Evolutionary conservation across 768 basidiomycete species (phyloP), one percentile per base, ranked within the genome.

Genomic region (Coprinopsis marcescibilis): DNA sequence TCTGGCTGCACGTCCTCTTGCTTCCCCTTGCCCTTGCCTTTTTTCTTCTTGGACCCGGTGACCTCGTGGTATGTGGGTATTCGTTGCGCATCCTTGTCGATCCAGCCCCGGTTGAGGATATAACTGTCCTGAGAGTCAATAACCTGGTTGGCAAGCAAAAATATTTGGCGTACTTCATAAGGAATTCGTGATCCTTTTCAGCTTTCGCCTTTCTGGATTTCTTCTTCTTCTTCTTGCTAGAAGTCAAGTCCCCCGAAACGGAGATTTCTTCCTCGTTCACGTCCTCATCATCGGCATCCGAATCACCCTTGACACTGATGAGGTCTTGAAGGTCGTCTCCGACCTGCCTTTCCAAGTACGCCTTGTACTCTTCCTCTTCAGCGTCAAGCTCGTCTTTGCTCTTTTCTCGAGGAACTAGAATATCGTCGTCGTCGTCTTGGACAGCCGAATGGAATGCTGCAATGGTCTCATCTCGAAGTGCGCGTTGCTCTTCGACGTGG

Each of bases 101-200:
- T 82, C 96, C 96, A 99, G 1, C 95, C 96, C 23, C 96, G 89
- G 62, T 95, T 94, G 17, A 97, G 72, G 53, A 99, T 96, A 63
- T 96, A 99, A 64, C 94, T 97, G 57, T n/a, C n/a, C n/a, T n/a
- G n/a, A n/a, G n/a, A n/a, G n/a, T n/a, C n/a, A 1, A 43, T 10
- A 36, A 45, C 24, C 26, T 23, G 20, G 47, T 14, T 15, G 42
- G 46, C 35, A 4, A 44, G 37, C 33, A 14, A 17, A 35, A 17
- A 12, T 43, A 39, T 26, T 36, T 6, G 45, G 39, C 13, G 10
- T 56, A 96, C 94, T 90, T 86, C 70, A 92, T 75, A 44, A 97
- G 68, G 58, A 97, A 96, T 47, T 94, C 87, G 44, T 89, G 87
- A 57, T 93, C 88, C 14, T 72, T 69, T 46, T 85, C 81, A 46